A percentile compares a stretch with the other conserved stretches of the same genome.
Conservation (phyloP, 495 filamentous ascomycete species). For the Parathielavia appendiculata region DNA sequence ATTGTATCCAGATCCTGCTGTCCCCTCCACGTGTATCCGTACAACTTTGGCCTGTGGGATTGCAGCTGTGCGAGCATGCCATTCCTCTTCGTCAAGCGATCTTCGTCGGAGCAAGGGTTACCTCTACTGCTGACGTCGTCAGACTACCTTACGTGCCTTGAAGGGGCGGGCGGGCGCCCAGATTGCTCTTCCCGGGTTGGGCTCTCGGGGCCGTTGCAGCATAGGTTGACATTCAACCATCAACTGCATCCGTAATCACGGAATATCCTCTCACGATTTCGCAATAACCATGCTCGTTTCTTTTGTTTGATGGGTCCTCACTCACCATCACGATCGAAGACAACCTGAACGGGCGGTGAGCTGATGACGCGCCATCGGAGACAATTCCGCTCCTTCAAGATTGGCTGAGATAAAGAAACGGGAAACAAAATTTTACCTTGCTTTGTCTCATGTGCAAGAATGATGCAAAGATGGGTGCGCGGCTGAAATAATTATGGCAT, state of each 20-base stretch:
- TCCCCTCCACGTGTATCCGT: too few relatives aligned
- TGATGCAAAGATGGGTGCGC: neutral
- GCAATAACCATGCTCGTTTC: neutral
- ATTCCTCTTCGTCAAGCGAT: too few relatives aligned
- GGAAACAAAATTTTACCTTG: neutral
- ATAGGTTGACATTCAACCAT: too few relatives aligned
- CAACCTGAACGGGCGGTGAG: neutral
- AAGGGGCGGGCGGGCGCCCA: too few relatives aligned
- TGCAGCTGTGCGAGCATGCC: too few relatives aligned
- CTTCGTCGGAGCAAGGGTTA: too few relatives aligned
- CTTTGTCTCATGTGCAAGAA: conserved; percentile 4
- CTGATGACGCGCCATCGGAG: conserved; percentile 9
- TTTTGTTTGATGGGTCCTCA: neutral
- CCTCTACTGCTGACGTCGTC: neutral
- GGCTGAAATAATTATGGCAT: neutral
- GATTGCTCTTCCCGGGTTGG: too few relatives aligned
- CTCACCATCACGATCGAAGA: neutral
- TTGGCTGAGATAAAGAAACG: neutral
- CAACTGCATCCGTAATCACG: too few relatives aligned
- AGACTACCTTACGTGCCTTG: too few relatives aligned
- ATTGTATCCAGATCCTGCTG: too few relatives aligned
- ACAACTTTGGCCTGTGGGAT: neutral
- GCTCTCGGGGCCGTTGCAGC: too few relatives aligned
- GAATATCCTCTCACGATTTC: neutral
- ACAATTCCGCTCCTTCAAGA: neutral